A percentile compares a stretch with the other conserved stretches of the same genome.
Evolutionary conservation across 169 alveolate species (phyloP).

Genomic region (Eimeria sp.): DNA sequence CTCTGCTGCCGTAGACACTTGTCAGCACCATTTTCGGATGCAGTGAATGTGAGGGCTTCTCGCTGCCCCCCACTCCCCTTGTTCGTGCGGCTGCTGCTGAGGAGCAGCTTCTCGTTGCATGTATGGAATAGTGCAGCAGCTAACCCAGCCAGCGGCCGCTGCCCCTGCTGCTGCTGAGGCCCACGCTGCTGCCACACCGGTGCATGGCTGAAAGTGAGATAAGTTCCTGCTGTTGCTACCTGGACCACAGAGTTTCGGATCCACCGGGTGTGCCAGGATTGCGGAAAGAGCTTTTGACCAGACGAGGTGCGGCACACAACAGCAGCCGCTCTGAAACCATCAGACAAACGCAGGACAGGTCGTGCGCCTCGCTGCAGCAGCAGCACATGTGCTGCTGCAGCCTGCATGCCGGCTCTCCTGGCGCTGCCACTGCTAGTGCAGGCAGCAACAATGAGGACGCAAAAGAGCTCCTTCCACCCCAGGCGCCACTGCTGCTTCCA

Average conservation of each 20-base stretch:
- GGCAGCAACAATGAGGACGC: slow-evolving; percentile 13
- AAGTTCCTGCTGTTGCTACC: background rate
- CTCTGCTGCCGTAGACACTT: background rate
- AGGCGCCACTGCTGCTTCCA: slow-evolving; percentile 11
- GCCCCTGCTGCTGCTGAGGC: slow-evolving; percentile 10
- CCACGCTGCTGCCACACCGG: background rate
- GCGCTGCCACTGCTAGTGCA: slow-evolving; percentile 17
- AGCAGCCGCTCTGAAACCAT: background rate
- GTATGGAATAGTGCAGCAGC: background rate
- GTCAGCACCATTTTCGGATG: background rate
- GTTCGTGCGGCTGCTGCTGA: background rate
- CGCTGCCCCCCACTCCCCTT: background rate
- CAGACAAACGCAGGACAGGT: background rate
- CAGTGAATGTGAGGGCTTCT: background rate
- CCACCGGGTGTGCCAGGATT: background rate
- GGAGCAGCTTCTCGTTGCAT: background rate
- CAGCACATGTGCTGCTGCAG: slow-evolving; percentile 68
- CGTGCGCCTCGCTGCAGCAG: slow-evolving; percentile 72
- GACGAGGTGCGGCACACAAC: background rate
- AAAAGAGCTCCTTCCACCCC: background rate
- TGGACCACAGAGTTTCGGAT: background rate
- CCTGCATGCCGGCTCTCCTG: slow-evolving; percentile 79
- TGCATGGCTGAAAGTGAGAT: background rate
- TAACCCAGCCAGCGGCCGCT: background rate
- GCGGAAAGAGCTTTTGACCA: background rate